These are phyloP conservation scores for Ampelomyces quisqualis DNA, from an alignment of 2,329 filamentous ascomycete species.

Conservation along the genomic window DNA sequence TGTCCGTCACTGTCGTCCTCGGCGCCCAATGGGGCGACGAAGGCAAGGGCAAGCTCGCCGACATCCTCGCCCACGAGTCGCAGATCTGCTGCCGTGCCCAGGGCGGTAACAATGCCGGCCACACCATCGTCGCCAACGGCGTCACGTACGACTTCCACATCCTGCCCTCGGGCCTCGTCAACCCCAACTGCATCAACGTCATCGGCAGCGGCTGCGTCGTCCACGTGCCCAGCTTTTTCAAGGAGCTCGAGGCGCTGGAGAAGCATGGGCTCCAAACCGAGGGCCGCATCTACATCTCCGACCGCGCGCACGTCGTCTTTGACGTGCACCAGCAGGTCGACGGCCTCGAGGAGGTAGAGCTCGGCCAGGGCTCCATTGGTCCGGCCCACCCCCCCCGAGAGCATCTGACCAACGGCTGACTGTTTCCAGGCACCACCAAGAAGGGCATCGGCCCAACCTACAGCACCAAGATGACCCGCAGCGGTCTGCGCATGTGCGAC, in stretches of 20 bases:
- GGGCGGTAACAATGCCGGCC: constrained; percentile 61
- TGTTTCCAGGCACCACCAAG: constrained; percentile 51
- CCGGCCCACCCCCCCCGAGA: no score
- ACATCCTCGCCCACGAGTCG: constrained; percentile 55
- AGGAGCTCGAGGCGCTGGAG: constrained; percentile 62
- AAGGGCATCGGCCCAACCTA: constrained; percentile 60
- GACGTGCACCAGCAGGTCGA: constrained; percentile 68
- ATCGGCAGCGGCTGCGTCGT: constrained; percentile 68
- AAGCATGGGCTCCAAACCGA: constrained; percentile 61
- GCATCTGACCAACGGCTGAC: constrained; percentile 23
- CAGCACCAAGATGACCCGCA: constrained; percentile 64
- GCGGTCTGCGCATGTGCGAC: constrained; percentile 65
- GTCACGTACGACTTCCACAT: constrained; percentile 50
- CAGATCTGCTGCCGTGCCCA: constrained; percentile 60
- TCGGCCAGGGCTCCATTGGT: constrained; percentile 50
- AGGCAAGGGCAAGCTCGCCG: constrained; percentile 62
- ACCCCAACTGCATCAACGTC: constrained; percentile 69
- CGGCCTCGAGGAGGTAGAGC: constrained; percentile 63
- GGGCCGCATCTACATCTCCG: constrained; percentile 63
- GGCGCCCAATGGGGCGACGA: constrained; percentile 64
- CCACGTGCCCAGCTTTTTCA: constrained; percentile 67
- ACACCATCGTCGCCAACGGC: constrained; percentile 48
- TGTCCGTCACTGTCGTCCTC: constrained; percentile 59
- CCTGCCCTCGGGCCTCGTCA: constrained; percentile 65
- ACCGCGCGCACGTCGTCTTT: constrained; percentile 64